These are phyloP conservation scores for Trichoderma virens DNA, from an alignment of 495 filamentous ascomycete species.

Conservation along the genomic window DNA sequence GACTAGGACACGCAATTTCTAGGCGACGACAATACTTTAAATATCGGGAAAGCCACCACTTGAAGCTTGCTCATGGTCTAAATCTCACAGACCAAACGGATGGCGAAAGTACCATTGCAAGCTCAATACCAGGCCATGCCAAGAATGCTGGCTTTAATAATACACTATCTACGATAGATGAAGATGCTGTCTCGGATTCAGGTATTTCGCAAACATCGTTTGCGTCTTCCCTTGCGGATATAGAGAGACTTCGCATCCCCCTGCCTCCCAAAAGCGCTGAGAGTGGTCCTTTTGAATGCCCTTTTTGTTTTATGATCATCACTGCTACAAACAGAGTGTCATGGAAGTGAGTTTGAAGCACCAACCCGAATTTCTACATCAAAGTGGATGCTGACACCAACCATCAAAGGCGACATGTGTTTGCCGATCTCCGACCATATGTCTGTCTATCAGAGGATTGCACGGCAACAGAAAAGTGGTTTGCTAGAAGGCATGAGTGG, in stretches of 20 bases:
- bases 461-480: slow-evolving; percentile 14
- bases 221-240: background rate
- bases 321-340: slow-evolving; percentile 15
- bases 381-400: background rate
- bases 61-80: slow-evolving; percentile 26
- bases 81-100: slow-evolving; percentile 11
- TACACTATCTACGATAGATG: background rate
- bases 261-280: slow-evolving; percentile 5
- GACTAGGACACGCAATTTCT: slow-evolving; percentile 36
- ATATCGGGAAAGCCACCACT: slow-evolving; percentile 34
- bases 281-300: slow-evolving; percentile 22
- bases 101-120: slow-evolving; percentile 3
- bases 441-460: slow-evolving; percentile 22
- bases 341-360: slow-evolving; percentile 20
- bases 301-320: slow-evolving; percentile 24
- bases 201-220: slow-evolving; percentile 14
- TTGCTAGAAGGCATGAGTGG: slow-evolving; percentile 23
- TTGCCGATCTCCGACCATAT: slow-evolving; percentile 21
- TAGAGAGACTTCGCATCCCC: slow-evolving; percentile 8
- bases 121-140: slow-evolving; percentile 3
- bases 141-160: slow-evolving; percentile 1
- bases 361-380: background rate
- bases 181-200: slow-evolving; percentile 13
- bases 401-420: slow-evolving; percentile 20
- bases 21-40: slow-evolving; percentile 32